Percentiles rank a stretch among this genome's conserved stretches.
phyloP scores from a whole-genome alignment of 2,329 filamentous ascomycete genomes.

The Aaosphaeria pasadenensis region DNA sequence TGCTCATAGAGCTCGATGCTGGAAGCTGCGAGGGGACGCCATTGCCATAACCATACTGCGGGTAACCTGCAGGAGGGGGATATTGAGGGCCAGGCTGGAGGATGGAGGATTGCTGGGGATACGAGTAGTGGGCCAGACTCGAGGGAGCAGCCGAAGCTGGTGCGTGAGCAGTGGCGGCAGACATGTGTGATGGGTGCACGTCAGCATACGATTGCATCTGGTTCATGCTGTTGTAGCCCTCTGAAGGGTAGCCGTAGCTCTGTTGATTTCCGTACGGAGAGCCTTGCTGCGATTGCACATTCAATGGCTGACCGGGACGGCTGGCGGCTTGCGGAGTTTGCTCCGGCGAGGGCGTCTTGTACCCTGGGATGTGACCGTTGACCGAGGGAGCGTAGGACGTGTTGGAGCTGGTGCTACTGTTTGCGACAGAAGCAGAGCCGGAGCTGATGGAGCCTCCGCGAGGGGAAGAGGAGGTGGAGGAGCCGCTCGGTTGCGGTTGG shows the following conservation, averaged over 20 bases:
- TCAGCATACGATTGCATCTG: conserved; percentile 80
- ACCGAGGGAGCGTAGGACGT: conserved; percentile 57
- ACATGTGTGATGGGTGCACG: conserved; percentile 73
- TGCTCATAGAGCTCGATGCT: conserved; percentile 68
- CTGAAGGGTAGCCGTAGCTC: conserved; percentile 34
- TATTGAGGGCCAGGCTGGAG: conserved; percentile 73
- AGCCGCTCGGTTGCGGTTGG: conserved; percentile 53
- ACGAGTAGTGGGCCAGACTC: conserved; percentile 72
- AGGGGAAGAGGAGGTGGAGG: conserved; percentile 71
- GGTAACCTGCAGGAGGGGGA: conserved; percentile 56
- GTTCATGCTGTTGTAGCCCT: conserved; percentile 67
- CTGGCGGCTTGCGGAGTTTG: conserved; percentile 50
- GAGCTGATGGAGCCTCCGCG: conserved; percentile 72
- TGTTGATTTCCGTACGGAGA: conserved; percentile 39
- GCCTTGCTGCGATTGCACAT: conserved; percentile 37
- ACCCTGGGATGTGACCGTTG: conserved; percentile 53
- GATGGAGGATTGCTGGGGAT: conserved; percentile 65
- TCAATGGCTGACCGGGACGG: conserved; percentile 34
- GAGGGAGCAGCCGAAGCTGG: conserved; percentile 75
- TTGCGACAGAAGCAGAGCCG: conserved; percentile 55
- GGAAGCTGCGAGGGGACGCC: conserved; percentile 73
- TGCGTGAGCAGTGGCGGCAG: conserved; percentile 69
- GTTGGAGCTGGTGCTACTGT: conserved; percentile 52
- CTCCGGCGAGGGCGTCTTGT: conserved; percentile 75
- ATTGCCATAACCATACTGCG: conserved; percentile 71